Evolutionary conservation across 2,329 filamentous ascomycete species (phyloP), one percentile per base, ranked within the genome.

Genomic region (Annulohypoxylon truncatum): DNA sequence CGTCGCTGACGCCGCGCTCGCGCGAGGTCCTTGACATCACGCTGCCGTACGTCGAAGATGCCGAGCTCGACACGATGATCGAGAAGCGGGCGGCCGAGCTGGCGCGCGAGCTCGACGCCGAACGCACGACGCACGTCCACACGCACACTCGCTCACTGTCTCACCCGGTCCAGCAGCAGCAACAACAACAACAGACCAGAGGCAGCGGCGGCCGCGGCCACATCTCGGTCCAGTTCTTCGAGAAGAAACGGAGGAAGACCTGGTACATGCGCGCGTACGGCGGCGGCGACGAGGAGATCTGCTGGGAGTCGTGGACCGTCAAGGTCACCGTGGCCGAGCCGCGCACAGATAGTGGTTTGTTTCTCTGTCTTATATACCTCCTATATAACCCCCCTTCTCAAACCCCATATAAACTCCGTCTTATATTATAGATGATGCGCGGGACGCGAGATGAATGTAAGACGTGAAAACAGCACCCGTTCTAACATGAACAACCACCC

Each of bases 281-380:
- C 9, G 67, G 73, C 74, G 91, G 89, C 22, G 95, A 97, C 71
- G 94, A 98, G 78, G 94, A 97, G 78, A 89, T 97, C 15, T 97
- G 94, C 78, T 99, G 96, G 96, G 96, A 98, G 84, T 90, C 89
- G 75, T 99, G 96, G 96, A 93, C 92, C 46, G 82, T 99, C 71
- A 93, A 96, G 79, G 92, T 98, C 53, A 96, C 94, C n/a, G 89
- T 97, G 59, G 93, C 94, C 8, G 94, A 93, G 73, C 94, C 95
- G 28, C 85, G 91, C 75, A 97, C 93, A 9, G 95, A 98, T 75
- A 92, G 89, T 70, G 94, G 93, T 96, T 89, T 77, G 44, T 50
- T 26, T 60, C 46, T 15, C 6, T 58, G 18, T n/a, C 3, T 4
- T 28, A 28, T 28, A 28, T 28, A 28, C 22, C 61, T 31, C 22